phyloP scores from a whole-genome alignment of 345 rosid species.

The Eucalyptus globulus region DNA sequence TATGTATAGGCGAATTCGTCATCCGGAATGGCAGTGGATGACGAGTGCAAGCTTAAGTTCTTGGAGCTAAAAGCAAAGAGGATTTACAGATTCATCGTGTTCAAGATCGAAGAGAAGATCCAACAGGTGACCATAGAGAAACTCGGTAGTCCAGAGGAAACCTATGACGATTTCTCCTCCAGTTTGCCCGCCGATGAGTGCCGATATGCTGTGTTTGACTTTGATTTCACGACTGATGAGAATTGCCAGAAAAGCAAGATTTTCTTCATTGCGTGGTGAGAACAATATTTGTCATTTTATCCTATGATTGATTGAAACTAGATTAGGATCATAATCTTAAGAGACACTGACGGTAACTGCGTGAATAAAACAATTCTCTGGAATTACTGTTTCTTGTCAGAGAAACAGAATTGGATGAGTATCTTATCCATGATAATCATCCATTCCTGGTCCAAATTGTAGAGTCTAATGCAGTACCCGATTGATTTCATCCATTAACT shows the following conservation, averaged over 20 bases:
- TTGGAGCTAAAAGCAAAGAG: slow-evolving; percentile 65
- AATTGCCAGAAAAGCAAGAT: slow-evolving; percentile 72
- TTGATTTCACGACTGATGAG: slow-evolving; percentile 55
- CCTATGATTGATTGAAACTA: background rate
- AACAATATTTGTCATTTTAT: background rate
- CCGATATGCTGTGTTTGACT: slow-evolving; percentile 40
- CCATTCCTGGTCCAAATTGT: background rate
- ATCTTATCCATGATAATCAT: background rate
- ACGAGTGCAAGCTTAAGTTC: slow-evolving; percentile 69
- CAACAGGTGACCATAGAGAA: slow-evolving; percentile 49
- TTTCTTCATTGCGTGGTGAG: slow-evolving; percentile 64
- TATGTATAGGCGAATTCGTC: slow-evolving; percentile 44
- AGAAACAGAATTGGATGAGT: background rate
- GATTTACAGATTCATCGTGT: slow-evolving; percentile 44
- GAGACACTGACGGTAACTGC: background rate
- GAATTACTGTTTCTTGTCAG: background rate
- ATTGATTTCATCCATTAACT: background rate
- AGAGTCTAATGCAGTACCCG: background rate
- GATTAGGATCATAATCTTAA: background rate
- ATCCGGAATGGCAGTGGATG: slow-evolving; percentile 63
- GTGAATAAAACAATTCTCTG: background rate
- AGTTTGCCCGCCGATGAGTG: slow-evolving; percentile 53
- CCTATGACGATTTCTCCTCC: slow-evolving; percentile 43
- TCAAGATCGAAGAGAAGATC: slow-evolving; percentile 54
- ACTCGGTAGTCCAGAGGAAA: slow-evolving; percentile 36